Evolutionary conservation across 1,139 yeast species (phyloP).

Genomic region (Yamadazyma trypodendri): DNA sequence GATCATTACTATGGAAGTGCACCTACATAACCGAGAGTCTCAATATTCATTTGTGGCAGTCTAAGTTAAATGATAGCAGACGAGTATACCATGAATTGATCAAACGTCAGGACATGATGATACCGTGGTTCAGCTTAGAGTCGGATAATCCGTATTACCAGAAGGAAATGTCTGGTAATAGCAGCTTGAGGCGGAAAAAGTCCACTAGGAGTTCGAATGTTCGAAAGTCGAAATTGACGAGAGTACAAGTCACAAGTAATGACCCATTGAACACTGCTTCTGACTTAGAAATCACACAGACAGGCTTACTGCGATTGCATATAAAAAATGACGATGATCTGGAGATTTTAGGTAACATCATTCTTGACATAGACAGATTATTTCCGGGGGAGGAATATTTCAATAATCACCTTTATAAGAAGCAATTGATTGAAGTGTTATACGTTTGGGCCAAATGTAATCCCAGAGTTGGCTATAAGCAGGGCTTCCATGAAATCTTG

Average conservation of each 20-base stretch:
- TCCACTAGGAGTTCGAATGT: conserved; percentile 8
- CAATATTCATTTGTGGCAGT: conserved; percentile 36
- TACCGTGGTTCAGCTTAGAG: conserved; percentile 42
- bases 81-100: conserved; percentile 38
- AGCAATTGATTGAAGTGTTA: conserved; percentile 49
- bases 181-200: conserved; percentile 14
- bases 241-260: conserved; percentile 12
- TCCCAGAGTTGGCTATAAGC: conserved; percentile 57
- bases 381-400: conserved; percentile 61
- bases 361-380: conserved; percentile 61
- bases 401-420: conserved; percentile 28
- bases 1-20: conserved; percentile 41
- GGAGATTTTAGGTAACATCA: conserved; percentile 45
- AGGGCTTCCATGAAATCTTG: conserved; percentile 68
- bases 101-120: conserved; percentile 29
- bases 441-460: conserved; percentile 56
- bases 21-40: conserved; percentile 39
- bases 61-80: conserved; percentile 29
- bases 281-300: neutral
- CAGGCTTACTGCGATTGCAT: neutral
- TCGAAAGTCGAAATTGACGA: conserved; percentile 16
- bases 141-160: conserved; percentile 30
- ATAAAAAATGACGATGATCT: conserved; percentile 16
- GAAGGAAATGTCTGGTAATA: conserved; percentile 16
- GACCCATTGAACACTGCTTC: conserved; percentile 7